Base-by-base conservation (phyloP, 2,329 filamentous ascomycete species). In the Elsinoe necatrix region DNA sequence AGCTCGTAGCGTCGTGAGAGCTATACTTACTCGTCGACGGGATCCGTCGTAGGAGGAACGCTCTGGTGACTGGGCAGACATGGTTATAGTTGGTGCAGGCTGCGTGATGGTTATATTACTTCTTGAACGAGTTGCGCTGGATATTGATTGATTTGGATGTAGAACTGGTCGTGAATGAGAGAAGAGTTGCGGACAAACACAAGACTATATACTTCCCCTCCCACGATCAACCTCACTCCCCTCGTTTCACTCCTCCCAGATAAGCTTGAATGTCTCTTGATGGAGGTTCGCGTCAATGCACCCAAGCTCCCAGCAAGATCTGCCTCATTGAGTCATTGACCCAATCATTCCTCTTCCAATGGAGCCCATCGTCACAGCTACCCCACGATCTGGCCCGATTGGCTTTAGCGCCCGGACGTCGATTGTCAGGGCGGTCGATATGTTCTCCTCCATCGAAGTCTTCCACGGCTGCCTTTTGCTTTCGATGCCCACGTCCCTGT, bases 51-150 rank as follows among this genome's bases (percentile, higher is more conserved):
- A 55, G 41, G 48, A 39, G 4, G 23, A 21, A n/a, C 54, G 51
- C 29, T 51, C 35, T 34, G 35, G 37, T n/a, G 57, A 54, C 14
- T 55, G 58, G 43, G 54, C 52, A 59, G 58, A 59, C 58, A 59
- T 59, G 35, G 21, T 51, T n/a, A n/a, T n/a, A n/a, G 29, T 23
- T 31, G 25, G 31, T 52, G 16, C n/a, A 23, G 11, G 7, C 48
- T 43, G 41, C 6, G 27, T 21, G 47, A 14, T 16, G n/a, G 16
- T 4, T 35, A n/a, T n/a, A n/a, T n/a, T n/a, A n/a, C n/a, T n/a
- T n/a, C n/a, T n/a, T n/a, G n/a, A n/a, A n/a, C n/a, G n/a, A n/a
- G n/a, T n/a, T 35, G 14, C 3, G 18, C 7, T 34, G 23, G 5
- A 18, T 50, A 5, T 9, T 51, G 31, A 12, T 6, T 20, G 25